Evolutionary conservation across 495 filamentous ascomycete genomes (phyloP).

Genomic region (Lasiosphaeria miniovina): DNA sequence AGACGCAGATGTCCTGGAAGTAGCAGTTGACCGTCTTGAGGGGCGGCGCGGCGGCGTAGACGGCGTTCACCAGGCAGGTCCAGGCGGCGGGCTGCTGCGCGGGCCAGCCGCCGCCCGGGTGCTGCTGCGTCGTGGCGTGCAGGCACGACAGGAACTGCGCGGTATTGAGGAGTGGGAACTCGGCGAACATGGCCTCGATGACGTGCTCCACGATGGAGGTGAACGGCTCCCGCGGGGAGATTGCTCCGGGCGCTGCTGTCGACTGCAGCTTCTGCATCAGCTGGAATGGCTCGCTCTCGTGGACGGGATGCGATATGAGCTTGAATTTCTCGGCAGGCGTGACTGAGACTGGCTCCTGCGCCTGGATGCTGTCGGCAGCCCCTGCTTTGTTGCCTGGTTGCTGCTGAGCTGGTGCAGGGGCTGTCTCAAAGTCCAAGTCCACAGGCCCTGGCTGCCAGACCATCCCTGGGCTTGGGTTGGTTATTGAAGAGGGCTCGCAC

Average conservation of each 20-base stretch:
- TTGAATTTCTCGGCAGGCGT: no score
- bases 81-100: not conserved
- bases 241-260: not conserved
- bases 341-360: no score
- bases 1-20: conserved; percentile 5
- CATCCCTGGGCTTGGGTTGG: no score
- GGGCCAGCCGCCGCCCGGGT: not conserved
- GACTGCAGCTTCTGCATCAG: not conserved
- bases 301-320: no score
- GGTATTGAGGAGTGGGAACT: conserved; percentile 2
- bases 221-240: not conserved
- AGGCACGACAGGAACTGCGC: not conserved
- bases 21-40: not conserved
- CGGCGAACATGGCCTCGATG: conserved; percentile 1
- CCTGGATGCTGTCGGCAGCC: no score
- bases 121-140: not conserved
- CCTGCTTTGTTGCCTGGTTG: no score
- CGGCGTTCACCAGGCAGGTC: not conserved
- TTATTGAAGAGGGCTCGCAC: no score
- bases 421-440: no score
- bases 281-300: no score
- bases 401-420: no score
- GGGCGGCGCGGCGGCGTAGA: not conserved
- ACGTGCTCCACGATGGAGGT: not conserved
- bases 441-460: no score